Evolutionary conservation across 1,284 basidiomycete genomes (phyloP), one percentile per base, ranked within the genome.

Genomic region (Tilletia walkeri): DNA sequence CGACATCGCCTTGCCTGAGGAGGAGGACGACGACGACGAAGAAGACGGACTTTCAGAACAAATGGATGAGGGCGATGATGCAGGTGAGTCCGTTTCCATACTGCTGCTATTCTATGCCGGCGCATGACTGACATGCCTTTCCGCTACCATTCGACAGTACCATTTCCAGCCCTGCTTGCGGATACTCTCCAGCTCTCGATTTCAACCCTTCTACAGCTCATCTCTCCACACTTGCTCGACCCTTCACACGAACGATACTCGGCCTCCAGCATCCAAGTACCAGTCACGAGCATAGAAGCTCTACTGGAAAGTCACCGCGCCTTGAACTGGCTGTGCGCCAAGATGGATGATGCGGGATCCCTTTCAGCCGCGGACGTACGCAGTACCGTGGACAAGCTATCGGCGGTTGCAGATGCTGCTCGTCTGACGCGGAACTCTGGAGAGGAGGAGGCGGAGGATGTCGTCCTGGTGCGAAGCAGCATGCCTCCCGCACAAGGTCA

Each of bases 201-300:
- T 1, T 41, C 63, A 1, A 65, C 63, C 41, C 63, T 65, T 18
- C 63, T 65, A 6, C 63, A 65, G 9, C 71, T 77, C 48, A 69
- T 79, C 41, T 76, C 77, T 3, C 72, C 71, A 48, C 74, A 76
- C 36, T 69, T 75, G 12, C 72, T 79, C 53, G 67, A 75, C 12
- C 61, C 69, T 16, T 36, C 70, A 2, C 76, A 77, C 39, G 78
- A 79, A 38, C 70, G 72, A 18, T 73, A 78, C 34, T 74, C 72
- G 41, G 73, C 76, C 10, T 76, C 72, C 66, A 74, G 74, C 24
- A 49, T 79, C 49, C 75, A 76, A 53, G 70, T 79, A 4, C 78
- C 78, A 16, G 72, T 78, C 56, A 72, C 75, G n/a, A 76, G 73
- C 70, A 69, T 79, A 50, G 73, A 72, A 53, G 78, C 78, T 3